Base-by-base conservation (phyloP, 331 rosid genomes). In the Cydonia oblonga region DNA sequence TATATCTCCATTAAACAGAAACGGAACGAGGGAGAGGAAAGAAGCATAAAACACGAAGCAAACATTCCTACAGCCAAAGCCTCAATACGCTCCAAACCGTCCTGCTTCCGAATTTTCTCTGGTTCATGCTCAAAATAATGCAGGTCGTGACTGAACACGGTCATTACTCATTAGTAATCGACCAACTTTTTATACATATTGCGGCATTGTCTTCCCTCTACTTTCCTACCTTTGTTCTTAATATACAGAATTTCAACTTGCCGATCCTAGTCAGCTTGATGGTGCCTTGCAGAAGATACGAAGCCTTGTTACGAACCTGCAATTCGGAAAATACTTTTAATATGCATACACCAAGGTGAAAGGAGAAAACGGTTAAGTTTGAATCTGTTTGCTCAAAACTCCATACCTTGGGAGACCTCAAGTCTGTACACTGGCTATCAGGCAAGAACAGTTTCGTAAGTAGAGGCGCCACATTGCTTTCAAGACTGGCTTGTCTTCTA, bases 221-320 rank as follows among this genome's bases (percentile, higher is more conserved):
- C 58, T 51, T 54, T 22, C 70, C 66, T 5, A 7, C 25, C 11
- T 52, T 16, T 35, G 28, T 68, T 24, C 23, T 49, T 30, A 58
- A 29, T 60, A 26, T 33, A 69, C 53, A 19, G 65, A 35, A 79
- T 78, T 64, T 64, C 69, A 33, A 64, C 73, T 64, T 59, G 32
- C 46, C 70, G 76, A 15, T 78, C 44, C 78, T 19, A 63, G 13
- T 60, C 30, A 49, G 54, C 9, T 49, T 49, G 80, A 84, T 10
- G 71, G 82, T 79, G 81, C 90, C 88, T 80, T 91, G 96, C 61
- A 87, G 84, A 67, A 91, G 89, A 79, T 85, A 91, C 51, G 96
- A 81, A 32, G 98, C 98, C 73, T 83, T 85, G 60, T 86, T 85
- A 25, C 98, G 96, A 79, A 91, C 90, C 98, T 93, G 96, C 64